phyloP scores from a whole-genome alignment of 2,329 filamentous ascomycete species.

The Xylaria sp. region DNA sequence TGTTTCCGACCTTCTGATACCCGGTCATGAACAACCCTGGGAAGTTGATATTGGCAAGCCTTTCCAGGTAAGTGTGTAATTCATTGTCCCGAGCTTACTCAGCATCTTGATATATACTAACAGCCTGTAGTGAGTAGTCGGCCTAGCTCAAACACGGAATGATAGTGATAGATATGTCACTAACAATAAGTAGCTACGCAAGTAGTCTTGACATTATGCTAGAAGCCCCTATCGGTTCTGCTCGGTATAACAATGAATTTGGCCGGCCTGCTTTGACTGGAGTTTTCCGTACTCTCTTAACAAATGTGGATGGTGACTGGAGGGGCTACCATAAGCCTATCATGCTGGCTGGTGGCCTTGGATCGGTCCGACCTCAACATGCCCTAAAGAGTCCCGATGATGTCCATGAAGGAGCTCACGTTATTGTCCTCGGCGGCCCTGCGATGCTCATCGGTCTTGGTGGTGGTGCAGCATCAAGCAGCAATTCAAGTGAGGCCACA shows the following conservation, averaged over 20 bases:
- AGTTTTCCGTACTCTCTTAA: constrained; percentile 90
- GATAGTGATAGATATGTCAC: not conserved
- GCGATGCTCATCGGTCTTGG: constrained; percentile 98
- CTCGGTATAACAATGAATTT: constrained; percentile 96
- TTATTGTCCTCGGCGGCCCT: constrained; percentile 90
- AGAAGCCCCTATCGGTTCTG: constrained; percentile 93
- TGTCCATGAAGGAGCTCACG: constrained; percentile 87
- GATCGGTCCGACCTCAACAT: constrained; percentile 89
- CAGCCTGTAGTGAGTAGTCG: constrained; percentile 30
- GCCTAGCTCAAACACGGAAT: not conserved
- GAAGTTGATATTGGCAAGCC: constrained; percentile 91
- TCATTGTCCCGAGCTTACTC: not conserved
- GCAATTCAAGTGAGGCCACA: constrained; percentile 86
- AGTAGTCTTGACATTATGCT: constrained; percentile 98
- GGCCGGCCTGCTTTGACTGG: constrained; percentile 88
- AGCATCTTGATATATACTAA: constrained; percentile 18
- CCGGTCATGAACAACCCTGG: constrained; percentile 85
- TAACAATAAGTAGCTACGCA: constrained; percentile 67
- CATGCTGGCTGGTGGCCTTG: constrained; percentile 88
- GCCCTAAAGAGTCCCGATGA: constrained; percentile 84
- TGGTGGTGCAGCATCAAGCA: constrained; percentile 93
- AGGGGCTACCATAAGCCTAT: constrained; percentile 96
- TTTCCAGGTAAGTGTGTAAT: constrained; percentile 62
- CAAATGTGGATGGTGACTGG: constrained; percentile 65
- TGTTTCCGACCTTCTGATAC: constrained; percentile 93